Base-by-base conservation (phyloP, 2,329 filamentous ascomycete genomes). In the Ascochyta koolunga region DNA sequence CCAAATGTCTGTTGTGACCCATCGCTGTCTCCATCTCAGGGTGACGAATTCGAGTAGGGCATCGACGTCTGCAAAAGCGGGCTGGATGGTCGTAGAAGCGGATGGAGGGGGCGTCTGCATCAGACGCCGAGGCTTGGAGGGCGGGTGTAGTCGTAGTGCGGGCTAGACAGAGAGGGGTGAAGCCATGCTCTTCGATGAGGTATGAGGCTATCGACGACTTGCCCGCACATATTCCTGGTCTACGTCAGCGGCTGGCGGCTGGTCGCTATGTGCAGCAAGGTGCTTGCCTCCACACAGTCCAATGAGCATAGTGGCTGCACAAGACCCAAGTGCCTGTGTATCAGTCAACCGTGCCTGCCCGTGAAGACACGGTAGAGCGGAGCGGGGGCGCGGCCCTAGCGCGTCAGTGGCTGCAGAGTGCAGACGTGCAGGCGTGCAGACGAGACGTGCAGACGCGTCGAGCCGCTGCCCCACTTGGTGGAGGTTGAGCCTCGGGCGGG, bases 171-270 rank as follows among this genome's bases (percentile, higher is more conserved):
- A 97, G 83, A 40, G 85, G 85, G 56, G 84, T 86, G 77, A 98
- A 99, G 57, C 85, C 86, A 75, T 97, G 89, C 61, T 93, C 85
- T 60, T 92, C 84, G 60, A 93, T 85, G 8, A 99, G 85, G 73
- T 96, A 97, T 49, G 90, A 85, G 53, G 92, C 92, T 61, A 98
- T 90, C 9, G 91, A 91, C 71, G 87, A 88, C 79, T 97, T 98
- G 68, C 95, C 95, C 42, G 93, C 88, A 79, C 93, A 98, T 67
- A 97, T 93, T 69, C 90, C 93, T 95, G 47, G 38, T 8, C 38
- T 13, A 10, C 7, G 56, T 71, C 40, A 70, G 64, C 27, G 16
- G 35, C 36, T n/a, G 50, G 22, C 18, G 18, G 29, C 21, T 9
- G 22, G 22, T 19, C 19, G 29, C 21, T 9, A 21, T 21, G 13